phyloP scores from a whole-genome alignment of 2,329 filamentous ascomycete genomes.

The Fusarium verrucosum region DNA sequence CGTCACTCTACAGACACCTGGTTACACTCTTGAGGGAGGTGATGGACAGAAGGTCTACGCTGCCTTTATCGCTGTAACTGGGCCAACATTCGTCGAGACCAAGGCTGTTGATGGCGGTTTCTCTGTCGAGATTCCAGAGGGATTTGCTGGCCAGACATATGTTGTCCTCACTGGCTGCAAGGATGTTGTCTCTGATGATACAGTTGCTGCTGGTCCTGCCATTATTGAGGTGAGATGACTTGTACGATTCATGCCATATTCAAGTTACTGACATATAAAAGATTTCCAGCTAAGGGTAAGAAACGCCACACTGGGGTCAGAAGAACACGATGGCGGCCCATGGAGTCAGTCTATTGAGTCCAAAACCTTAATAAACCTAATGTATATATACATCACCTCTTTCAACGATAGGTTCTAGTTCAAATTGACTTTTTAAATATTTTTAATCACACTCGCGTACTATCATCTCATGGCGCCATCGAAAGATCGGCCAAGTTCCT shows the following conservation, averaged over 20 bases:
- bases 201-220: conserved; percentile 51
- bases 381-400: background rate
- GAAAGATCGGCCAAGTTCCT: too few relatives aligned
- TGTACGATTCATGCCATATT: rapidly evolving
- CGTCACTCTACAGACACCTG: conserved; percentile 43
- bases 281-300: conserved; percentile 23
- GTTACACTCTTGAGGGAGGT: conserved; percentile 40
- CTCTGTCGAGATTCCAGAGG: conserved; percentile 40
- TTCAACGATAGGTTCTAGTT: background rate
- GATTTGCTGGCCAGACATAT: conserved; percentile 52
- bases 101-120: conserved; percentile 37
- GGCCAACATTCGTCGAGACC: conserved; percentile 36
- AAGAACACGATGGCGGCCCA: background rate
- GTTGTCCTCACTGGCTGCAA: conserved; percentile 52
- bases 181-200: conserved; percentile 48
- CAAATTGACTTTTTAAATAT: background rate
- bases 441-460: background rate
- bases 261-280: background rate
- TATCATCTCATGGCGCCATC: background rate
- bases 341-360: background rate
- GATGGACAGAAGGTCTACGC: conserved; percentile 44
- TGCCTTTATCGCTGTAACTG: conserved; percentile 48
- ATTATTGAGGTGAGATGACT: conserved; percentile 43
- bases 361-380: background rate
- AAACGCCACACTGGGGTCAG: background rate